Evolutionary conservation across 192 early-diverging fungal species (phyloP).

Genomic region (Backusella westeae): DNA sequence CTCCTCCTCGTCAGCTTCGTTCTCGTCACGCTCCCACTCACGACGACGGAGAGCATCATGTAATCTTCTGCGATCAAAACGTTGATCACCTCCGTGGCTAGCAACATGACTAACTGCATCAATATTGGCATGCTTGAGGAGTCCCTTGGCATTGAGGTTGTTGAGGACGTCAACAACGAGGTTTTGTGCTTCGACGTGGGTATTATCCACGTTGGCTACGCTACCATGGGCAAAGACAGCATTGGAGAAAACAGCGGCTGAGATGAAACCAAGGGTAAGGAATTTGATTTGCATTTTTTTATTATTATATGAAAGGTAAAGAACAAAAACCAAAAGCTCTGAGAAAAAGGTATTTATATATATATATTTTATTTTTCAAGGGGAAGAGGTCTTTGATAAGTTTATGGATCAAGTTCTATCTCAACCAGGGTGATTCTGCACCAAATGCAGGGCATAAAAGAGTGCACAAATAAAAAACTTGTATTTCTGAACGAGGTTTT

Average conservation of each 20-base stretch:
- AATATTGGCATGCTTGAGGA: not conserved
- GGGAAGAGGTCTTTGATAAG: not conserved
- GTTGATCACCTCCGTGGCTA: not conserved
- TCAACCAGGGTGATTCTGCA: not conserved
- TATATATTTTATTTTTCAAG: not conserved
- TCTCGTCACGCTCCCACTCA: not conserved
- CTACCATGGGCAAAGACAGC: not conserved
- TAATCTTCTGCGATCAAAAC: not conserved
- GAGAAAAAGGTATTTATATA: not conserved
- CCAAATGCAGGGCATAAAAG: not conserved
- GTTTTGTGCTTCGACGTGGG: not conserved
- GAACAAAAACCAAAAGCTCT: not conserved
- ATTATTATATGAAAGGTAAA: not conserved
- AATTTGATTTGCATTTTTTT: not conserved
- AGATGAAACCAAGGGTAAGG: not conserved
- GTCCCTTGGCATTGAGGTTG: not conserved
- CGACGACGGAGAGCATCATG: not conserved
- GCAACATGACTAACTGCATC: not conserved
- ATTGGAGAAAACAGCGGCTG: not conserved
- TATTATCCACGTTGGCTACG: not conserved
- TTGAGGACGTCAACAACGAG: not conserved
- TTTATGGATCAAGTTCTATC: not conserved
- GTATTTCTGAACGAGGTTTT: not conserved
- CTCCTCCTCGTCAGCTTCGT: not conserved
- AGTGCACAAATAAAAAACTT: not conserved